Base-by-base conservation (phyloP, 2,329 filamentous ascomycete genomes). In the Phaeophleospora eucalypticola region DNA sequence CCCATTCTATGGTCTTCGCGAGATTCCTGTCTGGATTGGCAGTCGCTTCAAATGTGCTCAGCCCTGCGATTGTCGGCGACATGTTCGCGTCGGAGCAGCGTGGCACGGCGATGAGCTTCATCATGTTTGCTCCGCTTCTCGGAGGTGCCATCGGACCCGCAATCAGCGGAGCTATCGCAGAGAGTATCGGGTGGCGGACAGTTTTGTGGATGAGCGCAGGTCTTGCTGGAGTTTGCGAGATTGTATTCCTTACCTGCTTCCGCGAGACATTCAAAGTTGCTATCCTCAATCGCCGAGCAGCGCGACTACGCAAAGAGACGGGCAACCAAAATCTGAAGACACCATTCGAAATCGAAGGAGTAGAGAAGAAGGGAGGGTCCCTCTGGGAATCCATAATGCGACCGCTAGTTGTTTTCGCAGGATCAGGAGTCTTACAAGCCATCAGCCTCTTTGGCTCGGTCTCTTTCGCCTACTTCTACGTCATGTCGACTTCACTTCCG, bases 51-150 rank as follows among this genome's bases (percentile, higher is more conserved):
- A 72, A 82, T 52, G 80, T 83, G 7, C 69, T 85, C 15, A 80
- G 77, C 52, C 81, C 81, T 0, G 78, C 80, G 18, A 79, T 84
- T 43, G 74, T 84, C 15, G 81, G 81, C 18, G 82, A 84, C 59
- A 76, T 84, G 52, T 83, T 83, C 58, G 63, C 68, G 2, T 67
- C 73, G 1, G 80, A 83, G 45, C 68, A 78, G 59, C 70, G 80
- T 14, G 81, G 81, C 18, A 71, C 72, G 0, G 75, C 80, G 6
- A 79, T 84, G 73, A 79, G 75, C 56, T 48, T 79, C 36, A 67
- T 82, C 38, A 76, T 75, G 61, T 64, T 83, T 2, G 77, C 80
- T 2, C 79, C 80, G 0, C 65, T 83, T 2, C 61, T 81, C 14
- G 79, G 79, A 16, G 78, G 78, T 3, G 78, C 78, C 2, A 61